A percentile compares a stretch with the other conserved stretches of the same genome.
These are phyloP conservation scores for Schrenkiella parvula DNA, from an alignment of 345 rosid genomes.

Conservation along the genomic window DNA sequence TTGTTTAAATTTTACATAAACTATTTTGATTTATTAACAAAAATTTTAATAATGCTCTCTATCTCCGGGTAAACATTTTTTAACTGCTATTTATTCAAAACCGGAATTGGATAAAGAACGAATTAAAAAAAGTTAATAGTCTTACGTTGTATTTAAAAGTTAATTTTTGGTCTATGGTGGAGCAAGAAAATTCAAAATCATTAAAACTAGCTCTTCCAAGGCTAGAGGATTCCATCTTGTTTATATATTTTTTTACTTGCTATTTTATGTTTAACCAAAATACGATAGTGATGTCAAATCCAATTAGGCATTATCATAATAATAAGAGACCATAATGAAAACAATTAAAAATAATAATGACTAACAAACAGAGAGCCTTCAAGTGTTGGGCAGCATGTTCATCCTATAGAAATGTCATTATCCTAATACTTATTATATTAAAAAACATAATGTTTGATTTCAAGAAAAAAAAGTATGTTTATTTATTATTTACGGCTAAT, in stretches of 20 bases:
- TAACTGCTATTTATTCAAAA: too few relatives aligned
- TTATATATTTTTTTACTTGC: neutral
- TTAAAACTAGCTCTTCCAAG: conserved; percentile 14
- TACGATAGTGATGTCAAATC: conserved; percentile 17
- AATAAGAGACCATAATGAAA: neutral
- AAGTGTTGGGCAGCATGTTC: conserved; percentile 22
- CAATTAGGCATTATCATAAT: conserved; percentile 6
- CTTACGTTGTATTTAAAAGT: neutral
- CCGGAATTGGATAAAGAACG: too few relatives aligned
- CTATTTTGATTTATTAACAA: too few relatives aligned
- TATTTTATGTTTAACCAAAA: neutral
- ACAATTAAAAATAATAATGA: neutral
- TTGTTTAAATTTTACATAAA: too few relatives aligned
- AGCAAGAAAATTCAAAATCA: conserved; percentile 6
- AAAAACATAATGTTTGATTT: too few relatives aligned
- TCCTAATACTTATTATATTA: conserved; percentile 1
- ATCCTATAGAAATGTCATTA: conserved; percentile 3
- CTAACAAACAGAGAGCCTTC: conserved; percentile 6
- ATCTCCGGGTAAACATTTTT: too few relatives aligned
- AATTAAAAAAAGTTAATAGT: neutral
- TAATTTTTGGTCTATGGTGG: neutral
- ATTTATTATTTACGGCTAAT: neutral
- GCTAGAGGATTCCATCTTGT: conserved; percentile 13
- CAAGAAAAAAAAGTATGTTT: neutral
- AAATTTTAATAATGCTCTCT: too few relatives aligned